Evolutionary conservation across 345 rosid genomes (phyloP), one percentile per base, ranked within the genome.

Genomic region (Brassica juncea): DNA sequence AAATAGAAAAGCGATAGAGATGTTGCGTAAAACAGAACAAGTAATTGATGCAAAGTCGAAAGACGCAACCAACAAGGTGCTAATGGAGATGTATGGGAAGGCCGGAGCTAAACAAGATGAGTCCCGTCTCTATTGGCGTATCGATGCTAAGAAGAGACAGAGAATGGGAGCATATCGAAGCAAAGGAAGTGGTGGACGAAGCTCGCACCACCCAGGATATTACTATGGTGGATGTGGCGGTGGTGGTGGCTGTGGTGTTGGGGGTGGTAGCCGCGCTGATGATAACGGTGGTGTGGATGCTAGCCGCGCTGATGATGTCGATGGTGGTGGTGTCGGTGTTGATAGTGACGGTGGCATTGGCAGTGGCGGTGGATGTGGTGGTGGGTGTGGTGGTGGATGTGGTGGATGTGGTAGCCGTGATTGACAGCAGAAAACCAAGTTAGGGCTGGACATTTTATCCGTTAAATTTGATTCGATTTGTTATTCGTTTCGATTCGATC

Each of bases 1-100:
- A 25, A 25, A 3, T 25, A 5, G 12, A 25, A 60, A 60, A 11
- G 59, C 76, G 6, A 42, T 60, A 37, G 76, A 39, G 58, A 72
- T 72, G 37, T 15, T 72, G 39, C 58, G 28, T 39, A 72, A 28
- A 39, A 72, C 76, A n/a, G 66, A 71, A 71, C 27, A 14, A 6
- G 15, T n/a, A 5, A 67, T 25, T 39, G 76, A 60, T 60, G 47
- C 6, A 23, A 39, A 72, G 15, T 72, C 37, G 1, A 37, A 39
- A 37, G 76, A 72, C 39, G 6, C 27, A 3, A 57, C 55, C 6
- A n/a, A 59, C 14, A 60, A 72, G 75, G 67, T 72, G 58, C 42
- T 72, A 2, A 8, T 72, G 68, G n/a, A 60, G 27, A 27, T 39
- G 58, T 60, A 60, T 39, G 2, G 4, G n/a, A 35, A 58, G 15